Base-by-base conservation (phyloP, 2,329 filamentous ascomycete species). In the Colletotrichum sp. region DNA sequence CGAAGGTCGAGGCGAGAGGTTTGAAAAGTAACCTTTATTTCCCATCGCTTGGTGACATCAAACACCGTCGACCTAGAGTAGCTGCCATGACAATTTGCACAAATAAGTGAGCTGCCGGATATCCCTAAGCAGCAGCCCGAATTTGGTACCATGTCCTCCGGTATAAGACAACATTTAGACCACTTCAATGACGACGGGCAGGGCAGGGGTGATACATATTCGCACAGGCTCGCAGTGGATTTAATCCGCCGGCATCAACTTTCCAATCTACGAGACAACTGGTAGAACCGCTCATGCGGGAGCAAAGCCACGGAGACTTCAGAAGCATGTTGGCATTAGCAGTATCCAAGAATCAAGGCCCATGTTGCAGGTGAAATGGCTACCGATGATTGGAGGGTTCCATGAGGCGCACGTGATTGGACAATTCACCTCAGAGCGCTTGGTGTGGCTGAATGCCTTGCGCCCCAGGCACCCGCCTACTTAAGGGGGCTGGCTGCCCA, bases 201-300 rank as follows among this genome's bases (percentile, higher is more conserved):
- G 16, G 38, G 18, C 1, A 43, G 38, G 3, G 6, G 38, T n/a
- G 10, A 43, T n/a, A 43, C 38, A n/a, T 4, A n/a, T n/a, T 43
- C 0, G 0, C 38, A n/a, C 8, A 8, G 3, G 8, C 6, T 18
- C 16, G n/a, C 38, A 43, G 16, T 16, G 0, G 6, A 43, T 3
- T 2, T 38, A 9, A 9, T 43, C 9, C 3, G 18, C 18, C 38
- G 6, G 38, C 18, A n/a, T n/a, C 18, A n/a, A 48, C 0, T 4
- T 12, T 0, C 0, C 8, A 3, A 6, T n/a, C 9, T n/a, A n/a
- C 9, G 2, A n/a, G 9, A 6, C 36, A n/a, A n/a, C 38, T 43
- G 18, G 12, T n/a, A n/a, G 16, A 43, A n/a, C 18, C 7, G 38
- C 18, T n/a, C 9, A n/a, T 48, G 0, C 7, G 9, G 38, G 38